A percentile compares a stretch with the other conserved stretches of the same genome.
phyloP scores from a whole-genome alignment of 2,329 filamentous ascomycete species.

The Aureobasidium sp. region DNA sequence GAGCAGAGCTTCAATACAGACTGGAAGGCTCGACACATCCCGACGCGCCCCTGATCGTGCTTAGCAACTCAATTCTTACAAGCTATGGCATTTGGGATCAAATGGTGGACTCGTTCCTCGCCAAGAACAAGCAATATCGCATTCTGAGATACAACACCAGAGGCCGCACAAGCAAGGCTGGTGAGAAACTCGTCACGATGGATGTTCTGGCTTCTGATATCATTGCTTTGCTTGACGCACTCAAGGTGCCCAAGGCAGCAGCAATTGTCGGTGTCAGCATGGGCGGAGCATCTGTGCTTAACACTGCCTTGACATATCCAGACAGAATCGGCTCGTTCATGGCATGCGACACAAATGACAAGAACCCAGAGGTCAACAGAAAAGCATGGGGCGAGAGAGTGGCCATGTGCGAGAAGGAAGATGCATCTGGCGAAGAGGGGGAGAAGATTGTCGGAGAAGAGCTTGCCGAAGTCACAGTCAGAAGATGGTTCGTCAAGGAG shows the following conservation, averaged over 20 bases:
- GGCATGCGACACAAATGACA: conserved; percentile 71
- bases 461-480: conserved; percentile 64
- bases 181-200: conserved; percentile 42
- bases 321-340: conserved; percentile 54
- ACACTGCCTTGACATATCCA: conserved; percentile 62
- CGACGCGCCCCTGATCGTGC: conserved; percentile 63
- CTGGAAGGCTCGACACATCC: conserved; percentile 65
- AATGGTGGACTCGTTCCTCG: conserved; percentile 56
- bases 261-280: conserved; percentile 70
- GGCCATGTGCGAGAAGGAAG: conserved; percentile 54
- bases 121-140: conserved; percentile 54
- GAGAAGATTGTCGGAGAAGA: conserved; percentile 53
- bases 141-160: conserved; percentile 72
- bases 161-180: conserved; percentile 49
- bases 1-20: conserved; percentile 62
- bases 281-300: conserved; percentile 70
- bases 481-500: conserved; percentile 63
- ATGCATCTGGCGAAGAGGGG: conserved; percentile 32
- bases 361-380: conserved; percentile 65
- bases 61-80: conserved; percentile 74
- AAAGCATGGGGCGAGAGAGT: conserved; percentile 75
- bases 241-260: conserved; percentile 61
- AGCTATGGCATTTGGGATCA: conserved; percentile 74
- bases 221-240: conserved; percentile 55
- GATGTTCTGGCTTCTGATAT: conserved; percentile 64